Percentiles rank a stretch among this genome's conserved stretches.
These are phyloP conservation scores for Saturnispora dispora DNA, from an alignment of 805 yeast species.

Conservation along the genomic window DNA sequence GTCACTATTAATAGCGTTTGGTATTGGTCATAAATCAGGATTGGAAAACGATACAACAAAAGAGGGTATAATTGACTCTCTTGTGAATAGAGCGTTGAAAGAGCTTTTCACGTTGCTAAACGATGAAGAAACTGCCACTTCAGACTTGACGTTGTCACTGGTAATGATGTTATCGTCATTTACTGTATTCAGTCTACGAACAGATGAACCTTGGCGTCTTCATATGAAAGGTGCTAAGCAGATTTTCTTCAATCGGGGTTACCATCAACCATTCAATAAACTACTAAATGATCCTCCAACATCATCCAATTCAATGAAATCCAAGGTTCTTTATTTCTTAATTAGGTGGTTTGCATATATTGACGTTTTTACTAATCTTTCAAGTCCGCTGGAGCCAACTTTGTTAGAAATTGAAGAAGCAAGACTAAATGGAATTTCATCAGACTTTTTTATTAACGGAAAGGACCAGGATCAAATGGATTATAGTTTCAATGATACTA, in stretches of 20 bases:
- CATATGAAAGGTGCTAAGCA: slow-evolving; percentile 63
- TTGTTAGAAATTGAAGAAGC: slow-evolving; percentile 15
- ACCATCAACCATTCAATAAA: slow-evolving; percentile 28
- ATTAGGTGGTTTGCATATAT: slow-evolving; percentile 62
- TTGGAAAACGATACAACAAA: slow-evolving; percentile 25
- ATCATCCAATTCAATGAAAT: slow-evolving; percentile 12
- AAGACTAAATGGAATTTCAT: not conserved
- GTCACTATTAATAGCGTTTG: slow-evolving; percentile 46
- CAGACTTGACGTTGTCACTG: slow-evolving; percentile 60
- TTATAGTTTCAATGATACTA: slow-evolving; percentile 21
- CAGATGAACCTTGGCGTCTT: slow-evolving; percentile 44
- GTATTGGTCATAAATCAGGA: slow-evolving; percentile 32
- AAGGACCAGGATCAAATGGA: slow-evolving; percentile 18
- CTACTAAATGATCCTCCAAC: slow-evolving; percentile 16
- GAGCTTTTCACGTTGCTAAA: slow-evolving; percentile 44
- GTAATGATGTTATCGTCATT: slow-evolving; percentile 51
- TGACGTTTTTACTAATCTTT: slow-evolving; percentile 54
- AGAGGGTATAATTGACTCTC: slow-evolving; percentile 34
- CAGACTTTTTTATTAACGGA: not conserved
- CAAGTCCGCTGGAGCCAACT: slow-evolving; percentile 37
- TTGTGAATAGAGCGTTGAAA: slow-evolving; percentile 48
- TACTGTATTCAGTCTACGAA: slow-evolving; percentile 39
- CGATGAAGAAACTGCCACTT: slow-evolving; percentile 43
- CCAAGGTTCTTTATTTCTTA: slow-evolving; percentile 44
- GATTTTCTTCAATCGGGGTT: slow-evolving; percentile 46